These are phyloP conservation scores for Arthrobotrys megalospora DNA, from an alignment of 2,329 filamentous ascomycete genomes.

Conservation along the genomic window DNA sequence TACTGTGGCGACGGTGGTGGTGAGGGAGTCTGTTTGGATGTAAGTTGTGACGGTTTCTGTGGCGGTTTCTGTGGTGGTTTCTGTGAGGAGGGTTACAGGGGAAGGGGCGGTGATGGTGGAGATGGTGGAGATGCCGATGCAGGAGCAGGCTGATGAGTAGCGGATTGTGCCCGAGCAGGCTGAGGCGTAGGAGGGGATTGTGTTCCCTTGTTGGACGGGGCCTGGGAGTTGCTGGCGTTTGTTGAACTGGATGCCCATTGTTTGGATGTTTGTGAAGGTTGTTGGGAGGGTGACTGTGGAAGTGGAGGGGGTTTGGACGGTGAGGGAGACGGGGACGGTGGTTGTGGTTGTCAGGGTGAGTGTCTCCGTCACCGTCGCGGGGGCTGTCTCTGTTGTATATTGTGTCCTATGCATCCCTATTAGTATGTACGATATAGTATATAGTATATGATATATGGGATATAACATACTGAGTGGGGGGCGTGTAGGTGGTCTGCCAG, in stretches of 20 bases:
- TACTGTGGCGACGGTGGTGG: constrained; percentile 20
- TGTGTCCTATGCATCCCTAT: constrained; percentile 15
- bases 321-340: constrained; percentile 5
- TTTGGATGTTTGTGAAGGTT: constrained; percentile 4
- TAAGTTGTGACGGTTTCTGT: not conserved
- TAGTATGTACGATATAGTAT: not conserved
- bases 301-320: constrained; percentile 2
- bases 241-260: constrained; percentile 10
- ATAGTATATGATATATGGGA: not conserved
- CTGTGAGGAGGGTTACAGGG: constrained; percentile 21
- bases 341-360: not conserved
- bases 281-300: constrained; percentile 21
- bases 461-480: constrained; percentile 14
- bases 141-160: constrained; percentile 45
- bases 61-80: constrained; percentile 7
- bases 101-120: constrained; percentile 18
- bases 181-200: constrained; percentile 32
- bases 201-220: constrained; percentile 9
- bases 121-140: constrained; percentile 36
- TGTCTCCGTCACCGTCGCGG: not conserved
- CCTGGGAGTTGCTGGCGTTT: constrained; percentile 23
- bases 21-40: constrained; percentile 10
- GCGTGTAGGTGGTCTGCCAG: constrained; percentile 50
- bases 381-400: not conserved
- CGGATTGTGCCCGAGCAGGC: constrained; percentile 33